These are phyloP conservation scores for Zanthoxylum bungeanum DNA, from an alignment of 345 rosid genomes.

Conservation along the genomic window DNA sequence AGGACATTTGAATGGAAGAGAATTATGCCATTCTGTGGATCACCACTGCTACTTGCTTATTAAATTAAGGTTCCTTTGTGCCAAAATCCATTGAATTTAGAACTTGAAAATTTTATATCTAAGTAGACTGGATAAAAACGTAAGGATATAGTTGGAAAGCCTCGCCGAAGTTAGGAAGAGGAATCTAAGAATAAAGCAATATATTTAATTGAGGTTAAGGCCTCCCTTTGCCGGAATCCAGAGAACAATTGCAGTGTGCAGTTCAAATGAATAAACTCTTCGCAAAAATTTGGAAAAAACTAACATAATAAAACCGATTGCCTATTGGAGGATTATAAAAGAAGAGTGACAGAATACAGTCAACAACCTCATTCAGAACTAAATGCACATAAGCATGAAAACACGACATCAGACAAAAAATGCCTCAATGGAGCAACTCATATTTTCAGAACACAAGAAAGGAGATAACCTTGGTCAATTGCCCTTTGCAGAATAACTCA, in stretches of 20 bases:
- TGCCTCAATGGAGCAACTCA: constrained; percentile 1
- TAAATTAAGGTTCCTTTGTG: not conserved
- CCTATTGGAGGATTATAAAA: not conserved
- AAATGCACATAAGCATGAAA: constrained; percentile 2
- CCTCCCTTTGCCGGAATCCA: not conserved
- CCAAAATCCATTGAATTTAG: not conserved
- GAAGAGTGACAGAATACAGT: not conserved
- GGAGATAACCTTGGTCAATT: constrained; percentile 64
- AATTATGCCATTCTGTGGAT: not conserved
- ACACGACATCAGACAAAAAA: not conserved
- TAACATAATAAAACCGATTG: not conserved
- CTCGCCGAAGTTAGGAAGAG: not conserved
- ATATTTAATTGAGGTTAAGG: not conserved
- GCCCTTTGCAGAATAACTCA: constrained; percentile 87
- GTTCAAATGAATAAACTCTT: not conserved
- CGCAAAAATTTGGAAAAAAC: not conserved
- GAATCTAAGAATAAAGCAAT: not conserved
- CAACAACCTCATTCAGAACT: not conserved
- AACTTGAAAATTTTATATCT: not conserved
- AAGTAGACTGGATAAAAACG: not conserved
- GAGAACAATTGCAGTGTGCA: not conserved
- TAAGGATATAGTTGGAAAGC: not conserved
- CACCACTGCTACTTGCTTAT: not conserved
- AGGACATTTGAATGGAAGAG: not conserved
- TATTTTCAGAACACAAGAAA: not conserved